Percentiles rank a stretch among this genome's conserved stretches.
Evolutionary conservation across 176 grass and related monocot genomes (phyloP).

Genomic region (Thinopyrum elongatum): DNA sequence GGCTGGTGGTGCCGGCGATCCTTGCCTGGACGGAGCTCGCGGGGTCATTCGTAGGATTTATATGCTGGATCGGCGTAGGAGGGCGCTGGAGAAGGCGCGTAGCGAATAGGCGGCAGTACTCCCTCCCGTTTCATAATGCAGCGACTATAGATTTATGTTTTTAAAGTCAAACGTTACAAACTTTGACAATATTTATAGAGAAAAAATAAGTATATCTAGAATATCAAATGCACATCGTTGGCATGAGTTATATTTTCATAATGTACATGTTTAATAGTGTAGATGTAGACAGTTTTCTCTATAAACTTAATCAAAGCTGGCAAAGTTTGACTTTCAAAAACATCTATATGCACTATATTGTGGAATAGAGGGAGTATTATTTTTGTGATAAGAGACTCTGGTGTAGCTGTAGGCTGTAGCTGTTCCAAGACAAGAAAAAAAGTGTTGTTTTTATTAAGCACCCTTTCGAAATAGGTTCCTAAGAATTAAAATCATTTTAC

Average conservation of each 20-base stretch:
- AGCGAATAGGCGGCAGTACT: not conserved
- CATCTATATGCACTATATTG: no score
- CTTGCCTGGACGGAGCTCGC: not conserved
- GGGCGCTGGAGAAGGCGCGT: not conserved
- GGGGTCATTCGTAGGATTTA: not conserved
- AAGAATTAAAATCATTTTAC: not conserved
- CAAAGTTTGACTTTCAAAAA: no score
- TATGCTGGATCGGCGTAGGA: slow-evolving; percentile 20
- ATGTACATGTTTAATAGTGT: no score
- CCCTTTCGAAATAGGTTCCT: not conserved
- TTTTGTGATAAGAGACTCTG: not conserved
- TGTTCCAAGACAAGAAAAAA: not conserved
- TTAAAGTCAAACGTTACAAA: no score
- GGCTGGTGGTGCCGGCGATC: not conserved
- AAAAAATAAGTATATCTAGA: no score
- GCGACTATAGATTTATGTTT: no score
- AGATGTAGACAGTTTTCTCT: no score
- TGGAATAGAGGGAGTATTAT: not conserved
- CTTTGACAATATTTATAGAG: no score
- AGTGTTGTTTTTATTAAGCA: not conserved
- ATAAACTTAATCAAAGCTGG: no score
- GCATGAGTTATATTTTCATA: no score
- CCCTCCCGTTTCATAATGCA: no score
- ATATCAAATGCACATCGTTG: no score
- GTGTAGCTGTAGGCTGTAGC: not conserved